Evolutionary conservation across 108 stramenopile species (phyloP), one percentile per base, ranked within the genome.

Genomic region (Fistulifera pelliculosa): DNA sequence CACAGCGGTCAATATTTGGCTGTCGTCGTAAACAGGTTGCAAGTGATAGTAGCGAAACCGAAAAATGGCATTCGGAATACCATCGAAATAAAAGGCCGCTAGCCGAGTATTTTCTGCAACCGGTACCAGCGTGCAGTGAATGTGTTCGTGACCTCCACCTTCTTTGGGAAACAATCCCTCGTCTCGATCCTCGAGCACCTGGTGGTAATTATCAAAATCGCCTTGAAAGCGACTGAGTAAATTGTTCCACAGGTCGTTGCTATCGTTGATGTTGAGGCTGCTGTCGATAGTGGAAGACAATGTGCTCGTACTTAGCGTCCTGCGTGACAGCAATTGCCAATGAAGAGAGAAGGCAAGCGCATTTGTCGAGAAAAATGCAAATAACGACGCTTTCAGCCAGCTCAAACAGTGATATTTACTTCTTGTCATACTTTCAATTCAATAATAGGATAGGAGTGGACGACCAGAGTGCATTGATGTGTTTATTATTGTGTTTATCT

Each of bases 61-160:
- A 77, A 90, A 90, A 42, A 90, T 90, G 22, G 75, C 67, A 45
- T 66, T 54, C 13, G 88, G 88, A 53, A 70, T 76, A 8, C 80
- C 88, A 62, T 90, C 84, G 66, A 90, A 85, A 55, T 83, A 90
- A 72, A 83, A 90, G 21, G 88, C 83, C 11, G 88, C 88, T 38
- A 90, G 59, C 3, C 66, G 47, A 28, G 52, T 40, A 8, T 45
- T 56, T 41, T 64, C 48, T 0, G 72, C 62, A 0, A 80, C 41
- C 8, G 88, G 88, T 7, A 90, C 59, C n/a, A 90, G 52, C 16
- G 77, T 83, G 57, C 81, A 83, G 41, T 90, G 88, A 52, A 90
- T 83, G 38, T 90, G 79, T 53, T 90, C 88, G 44, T 90, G 88
- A 15, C 84, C 84, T 15, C 88, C 88, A 22, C 88, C 88, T 55